Evolutionary conservation across 1,284 basidiomycete species (phyloP).

Genomic region (Apiotrichum laibachii): DNA sequence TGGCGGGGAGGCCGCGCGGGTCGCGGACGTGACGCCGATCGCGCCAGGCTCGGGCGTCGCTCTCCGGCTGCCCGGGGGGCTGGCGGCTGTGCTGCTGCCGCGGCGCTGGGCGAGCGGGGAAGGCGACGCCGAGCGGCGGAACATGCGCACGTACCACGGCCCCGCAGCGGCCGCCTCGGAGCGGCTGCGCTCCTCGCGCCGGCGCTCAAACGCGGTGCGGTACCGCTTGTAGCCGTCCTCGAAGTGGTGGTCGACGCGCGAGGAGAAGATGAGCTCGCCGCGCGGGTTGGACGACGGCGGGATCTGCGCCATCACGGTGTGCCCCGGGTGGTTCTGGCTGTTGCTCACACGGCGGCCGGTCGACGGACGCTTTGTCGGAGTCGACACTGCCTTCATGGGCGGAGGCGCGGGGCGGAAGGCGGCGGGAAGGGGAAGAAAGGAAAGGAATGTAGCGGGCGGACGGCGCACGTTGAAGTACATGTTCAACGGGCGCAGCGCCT

Average conservation of each 20-base stretch:
- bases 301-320: slow-evolving; percentile 68
- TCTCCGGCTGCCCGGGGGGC: slow-evolving; percentile 1
- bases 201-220: slow-evolving; percentile 81
- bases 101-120: background rate
- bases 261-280: slow-evolving; percentile 94
- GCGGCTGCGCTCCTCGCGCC: slow-evolving; percentile 62
- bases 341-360: slow-evolving; percentile 40
- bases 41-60: slow-evolving; percentile 5
- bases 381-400: slow-evolving; percentile 47
- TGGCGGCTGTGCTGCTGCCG: slow-evolving; percentile 1
- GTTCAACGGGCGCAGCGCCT: slow-evolving; percentile 84
- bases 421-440: slow-evolving; percentile 64
- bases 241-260: slow-evolving; percentile 75
- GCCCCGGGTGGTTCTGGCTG: slow-evolving; percentile 5
- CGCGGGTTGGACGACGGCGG: slow-evolving; percentile 85
- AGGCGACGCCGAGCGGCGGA: background rate
- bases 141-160: slow-evolving; percentile 19
- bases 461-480: slow-evolving; percentile 94
- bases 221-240: slow-evolving; percentile 91
- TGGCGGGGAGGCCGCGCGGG: background rate
- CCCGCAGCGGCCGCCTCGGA: slow-evolving; percentile 30
- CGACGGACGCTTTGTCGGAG: slow-evolving; percentile 11
- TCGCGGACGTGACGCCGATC: background rate
- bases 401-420: slow-evolving; percentile 60
- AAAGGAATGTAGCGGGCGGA: slow-evolving; percentile 56